Conservation (phyloP, 768 basidiomycete genomes). For the Mycena venus region DNA sequence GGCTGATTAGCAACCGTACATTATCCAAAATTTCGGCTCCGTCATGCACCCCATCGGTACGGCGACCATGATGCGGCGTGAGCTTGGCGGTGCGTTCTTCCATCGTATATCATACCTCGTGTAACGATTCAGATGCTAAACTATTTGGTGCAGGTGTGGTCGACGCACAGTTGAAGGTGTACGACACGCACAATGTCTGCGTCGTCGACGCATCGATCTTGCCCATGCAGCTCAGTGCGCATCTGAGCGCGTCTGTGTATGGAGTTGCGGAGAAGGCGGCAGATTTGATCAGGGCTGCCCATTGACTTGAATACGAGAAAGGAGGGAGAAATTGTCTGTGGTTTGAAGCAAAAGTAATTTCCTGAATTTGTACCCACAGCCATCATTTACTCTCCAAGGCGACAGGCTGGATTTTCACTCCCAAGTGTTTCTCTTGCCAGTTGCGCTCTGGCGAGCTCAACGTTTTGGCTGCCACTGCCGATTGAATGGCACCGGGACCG, state of each 20-base stretch:
- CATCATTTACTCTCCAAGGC: too few relatives aligned
- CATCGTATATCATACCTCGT: too few relatives aligned
- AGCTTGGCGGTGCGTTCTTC: conserved; percentile 49
- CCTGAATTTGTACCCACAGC: too few relatives aligned
- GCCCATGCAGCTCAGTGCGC: conserved; percentile 62
- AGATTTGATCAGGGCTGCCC: conserved; percentile 60
- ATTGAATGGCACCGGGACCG: too few relatives aligned
- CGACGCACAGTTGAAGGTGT: conserved; percentile 57
- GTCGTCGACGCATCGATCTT: conserved; percentile 65
- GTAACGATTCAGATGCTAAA: too few relatives aligned
- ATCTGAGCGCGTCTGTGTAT: conserved; percentile 60
- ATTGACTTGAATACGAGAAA: too few relatives aligned
- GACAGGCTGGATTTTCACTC: too few relatives aligned
- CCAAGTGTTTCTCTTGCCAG: too few relatives aligned
- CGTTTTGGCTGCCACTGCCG: too few relatives aligned
- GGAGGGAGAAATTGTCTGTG: too few relatives aligned
- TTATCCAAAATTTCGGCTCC: conserved; percentile 51
- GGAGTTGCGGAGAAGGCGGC: conserved; percentile 68
- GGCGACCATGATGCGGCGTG: conserved; percentile 53
- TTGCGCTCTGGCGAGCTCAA: too few relatives aligned
- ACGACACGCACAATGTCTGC: conserved; percentile 61
- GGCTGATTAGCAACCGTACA: conserved; percentile 59
- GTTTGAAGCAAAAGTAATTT: too few relatives aligned
- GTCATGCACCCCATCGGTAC: conserved; percentile 64
- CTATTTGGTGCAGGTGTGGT: conserved; percentile 57